phyloP scores from a whole-genome alignment of 2,329 filamentous ascomycete genomes.

The Dothistroma septosporum region DNA sequence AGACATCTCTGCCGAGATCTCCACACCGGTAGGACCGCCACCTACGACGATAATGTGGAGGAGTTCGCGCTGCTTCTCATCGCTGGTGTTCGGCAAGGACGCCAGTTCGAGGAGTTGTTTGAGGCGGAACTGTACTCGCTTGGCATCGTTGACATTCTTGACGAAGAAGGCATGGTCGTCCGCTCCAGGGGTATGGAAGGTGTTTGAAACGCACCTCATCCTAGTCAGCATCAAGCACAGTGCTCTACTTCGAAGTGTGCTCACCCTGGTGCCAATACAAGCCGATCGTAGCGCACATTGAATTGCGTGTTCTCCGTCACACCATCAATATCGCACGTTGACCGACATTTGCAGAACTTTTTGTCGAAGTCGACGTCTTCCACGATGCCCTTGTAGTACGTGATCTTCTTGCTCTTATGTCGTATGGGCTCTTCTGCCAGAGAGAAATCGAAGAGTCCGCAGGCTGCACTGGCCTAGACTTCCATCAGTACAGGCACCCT shows the following conservation, averaged over 20 bases:
- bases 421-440: constrained; percentile 45
- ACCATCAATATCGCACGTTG: constrained; percentile 23
- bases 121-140: constrained; percentile 32
- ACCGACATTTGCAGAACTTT: constrained; percentile 35
- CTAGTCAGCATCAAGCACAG: not conserved
- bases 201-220: constrained; percentile 17
- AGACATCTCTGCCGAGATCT: constrained; percentile 43
- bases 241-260: not conserved
- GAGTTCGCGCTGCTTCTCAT: constrained; percentile 32
- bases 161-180: constrained; percentile 23
- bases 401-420: constrained; percentile 33
- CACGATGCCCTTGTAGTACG: constrained; percentile 34
- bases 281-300: constrained; percentile 40
- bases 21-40: constrained; percentile 43
- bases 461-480: constrained; percentile 39
- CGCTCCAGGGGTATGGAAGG: constrained; percentile 23
- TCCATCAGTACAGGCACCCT: not conserved
- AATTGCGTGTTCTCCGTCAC: constrained; percentile 36
- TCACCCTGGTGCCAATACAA: constrained; percentile 42
- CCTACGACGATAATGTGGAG: constrained; percentile 41
- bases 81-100: constrained; percentile 31
- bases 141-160: constrained; percentile 19
- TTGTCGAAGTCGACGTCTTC: constrained; percentile 37
- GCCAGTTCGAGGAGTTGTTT: constrained; percentile 38
- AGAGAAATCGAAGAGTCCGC: constrained; percentile 44